Base-by-base conservation (phyloP, 768 basidiomycete genomes). In the Pleurotus giganteus region DNA sequence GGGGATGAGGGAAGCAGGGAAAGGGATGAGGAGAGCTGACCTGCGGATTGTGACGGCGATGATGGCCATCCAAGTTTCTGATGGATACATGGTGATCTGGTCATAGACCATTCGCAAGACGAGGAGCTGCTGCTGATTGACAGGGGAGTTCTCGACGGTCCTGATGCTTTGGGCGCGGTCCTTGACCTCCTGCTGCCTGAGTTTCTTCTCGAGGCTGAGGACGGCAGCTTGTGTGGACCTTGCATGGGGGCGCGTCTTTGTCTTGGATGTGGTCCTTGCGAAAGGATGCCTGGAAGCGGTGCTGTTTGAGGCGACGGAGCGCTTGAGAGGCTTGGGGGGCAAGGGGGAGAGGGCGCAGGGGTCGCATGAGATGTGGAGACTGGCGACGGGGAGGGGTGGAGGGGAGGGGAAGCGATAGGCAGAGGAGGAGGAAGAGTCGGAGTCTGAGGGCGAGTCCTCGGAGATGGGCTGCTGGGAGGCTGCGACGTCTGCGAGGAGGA, bases 1-100 rank as follows among this genome's bases (percentile, higher is more conserved):
- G 34, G 39, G 11, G 21, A 29, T 41, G 17, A 57, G 45, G 54
- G 49, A 46, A 55, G 36, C 24, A 45, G 39, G 31, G 36, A 26
- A 45, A 34, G 53, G 42, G 8, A n/a, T 6, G 28, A 50, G 55
- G 19, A 29, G 17, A 32, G 61, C 71, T 60, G 51, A 83, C 83
- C 82, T 72, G 57, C 75, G 71, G 59, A 85, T 79, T 65, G 82
- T 71, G 52, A 84, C 72, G 42, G 83, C 82, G 46, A 85, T 71
- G 42, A 84, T 68, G 7, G 76, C 77, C 66, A 82, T 77, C 84
- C 84, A 86, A 8, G 79, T 72, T 63, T 84, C 81, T 54, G 74
- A 73, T 49, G 84, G 84, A 71, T 83, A 84, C 73, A 81, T 80
- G 55, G 84, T 84, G 60, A 85, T 83, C 63, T 84, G 78, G 57